Conservation (phyloP, 805 yeast genomes). For the Candida odintsovae region DNA sequence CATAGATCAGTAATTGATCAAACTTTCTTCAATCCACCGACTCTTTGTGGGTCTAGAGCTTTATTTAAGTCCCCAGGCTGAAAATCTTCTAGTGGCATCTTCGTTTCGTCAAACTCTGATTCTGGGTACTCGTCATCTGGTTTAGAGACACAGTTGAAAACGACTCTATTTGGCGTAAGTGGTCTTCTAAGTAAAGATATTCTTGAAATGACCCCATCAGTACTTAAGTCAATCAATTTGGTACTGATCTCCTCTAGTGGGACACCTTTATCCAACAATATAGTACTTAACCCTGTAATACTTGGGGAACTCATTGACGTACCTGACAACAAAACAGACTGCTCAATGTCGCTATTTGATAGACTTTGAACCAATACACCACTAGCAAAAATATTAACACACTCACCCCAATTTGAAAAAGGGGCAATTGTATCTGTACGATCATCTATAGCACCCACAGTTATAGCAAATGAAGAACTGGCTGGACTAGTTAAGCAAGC, state of each 20-base stretch:
- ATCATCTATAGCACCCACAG: conserved; percentile 90
- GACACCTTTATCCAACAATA: conserved; percentile 48
- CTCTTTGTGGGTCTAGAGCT: conserved; percentile 4
- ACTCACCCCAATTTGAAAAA: conserved; percentile 91
- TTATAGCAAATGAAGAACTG: conserved; percentile 60
- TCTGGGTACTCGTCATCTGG: conserved; percentile 27
- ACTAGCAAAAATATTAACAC: conserved; percentile 82
- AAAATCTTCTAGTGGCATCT: not conserved
- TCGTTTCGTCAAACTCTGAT: conserved; percentile 2
- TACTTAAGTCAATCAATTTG: conserved; percentile 39
- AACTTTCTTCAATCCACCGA: conserved; percentile 3
- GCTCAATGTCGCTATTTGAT: conserved; percentile 25
- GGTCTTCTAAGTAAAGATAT: conserved; percentile 42
- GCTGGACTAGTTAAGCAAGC: conserved; percentile 90
- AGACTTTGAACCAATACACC: conserved; percentile 67
- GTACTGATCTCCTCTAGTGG: conserved; percentile 34
- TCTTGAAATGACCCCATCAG: conserved; percentile 41
- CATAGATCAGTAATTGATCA: not conserved
- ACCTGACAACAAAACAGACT: conserved; percentile 45
- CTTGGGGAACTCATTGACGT: conserved; percentile 81
- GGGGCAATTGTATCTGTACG: conserved; percentile 59
- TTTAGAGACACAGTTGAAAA: conserved; percentile 29
- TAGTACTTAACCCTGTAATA: conserved; percentile 61
- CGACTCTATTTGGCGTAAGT: conserved; percentile 58
- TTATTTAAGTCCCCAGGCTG: not conserved